These are phyloP conservation scores for Chamaecyparis obtusa DNA, from an alignment of 75 land plant species.

Conservation along the genomic window DNA sequence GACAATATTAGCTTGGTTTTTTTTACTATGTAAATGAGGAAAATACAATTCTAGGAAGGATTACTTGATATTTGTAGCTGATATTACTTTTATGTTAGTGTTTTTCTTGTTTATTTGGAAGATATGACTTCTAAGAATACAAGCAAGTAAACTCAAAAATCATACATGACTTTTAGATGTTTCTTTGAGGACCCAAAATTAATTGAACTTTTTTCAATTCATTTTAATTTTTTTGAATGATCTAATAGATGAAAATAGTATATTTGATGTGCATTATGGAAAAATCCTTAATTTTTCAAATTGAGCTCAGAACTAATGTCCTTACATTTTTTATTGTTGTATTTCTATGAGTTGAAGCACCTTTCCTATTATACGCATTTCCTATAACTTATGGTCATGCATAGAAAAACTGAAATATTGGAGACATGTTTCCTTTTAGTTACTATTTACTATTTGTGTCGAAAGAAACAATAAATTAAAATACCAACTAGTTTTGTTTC, in stretches of 20 bases:
- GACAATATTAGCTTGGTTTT: no score
- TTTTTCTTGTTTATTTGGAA: no score
- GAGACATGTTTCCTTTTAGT: conserved; percentile 15
- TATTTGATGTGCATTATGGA: neutral
- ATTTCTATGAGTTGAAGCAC: neutral
- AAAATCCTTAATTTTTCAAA: neutral
- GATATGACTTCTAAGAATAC: neutral
- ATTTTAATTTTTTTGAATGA: neutral
- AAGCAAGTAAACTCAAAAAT: neutral
- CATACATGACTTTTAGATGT: neutral
- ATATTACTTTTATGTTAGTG: no score
- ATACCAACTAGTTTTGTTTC: neutral
- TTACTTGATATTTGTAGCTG: neutral
- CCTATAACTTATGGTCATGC: neutral
- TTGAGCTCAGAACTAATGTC: neutral
- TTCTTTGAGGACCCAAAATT: neutral
- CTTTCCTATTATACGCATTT: neutral
- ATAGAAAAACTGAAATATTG: neutral
- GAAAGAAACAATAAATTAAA: neutral
- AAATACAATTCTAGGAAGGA: neutral
- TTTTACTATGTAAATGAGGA: neutral
- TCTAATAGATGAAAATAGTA: neutral
- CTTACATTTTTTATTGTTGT: neutral
- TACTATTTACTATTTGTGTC: neutral
- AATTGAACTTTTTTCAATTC: neutral